Percentiles rank a stretch among this genome's conserved stretches.
Conservation (phyloP, 257 asterid genomes). For the Solanum pimpinellifolium region DNA sequence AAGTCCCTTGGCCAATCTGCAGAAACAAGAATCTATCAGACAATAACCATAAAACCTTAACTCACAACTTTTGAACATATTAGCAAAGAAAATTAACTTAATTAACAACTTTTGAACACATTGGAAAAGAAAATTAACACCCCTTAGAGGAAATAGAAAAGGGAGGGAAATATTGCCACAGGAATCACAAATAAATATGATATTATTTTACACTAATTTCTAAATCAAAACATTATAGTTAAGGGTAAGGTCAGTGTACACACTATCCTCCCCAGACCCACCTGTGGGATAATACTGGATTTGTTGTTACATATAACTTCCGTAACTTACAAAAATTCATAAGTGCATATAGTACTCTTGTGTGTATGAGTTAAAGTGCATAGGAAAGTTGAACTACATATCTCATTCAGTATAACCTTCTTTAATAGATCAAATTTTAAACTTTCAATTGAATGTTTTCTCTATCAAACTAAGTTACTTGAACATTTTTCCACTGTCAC, state of each 20-base stretch:
- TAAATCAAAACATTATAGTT: not conserved
- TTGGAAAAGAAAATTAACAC: not conserved
- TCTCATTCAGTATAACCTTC: not conserved
- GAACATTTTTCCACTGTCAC: not conserved
- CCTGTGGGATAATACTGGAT: not conserved
- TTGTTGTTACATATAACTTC: not conserved
- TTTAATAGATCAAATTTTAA: not conserved
- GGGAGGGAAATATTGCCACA: not conserved
- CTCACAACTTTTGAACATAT: not conserved
- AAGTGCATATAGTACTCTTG: not conserved
- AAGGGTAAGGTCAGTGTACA: not conserved
- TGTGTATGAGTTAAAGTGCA: not conserved
- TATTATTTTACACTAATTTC: not conserved
- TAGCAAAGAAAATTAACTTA: not conserved
- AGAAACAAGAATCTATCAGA: slow-evolving; percentile 33
- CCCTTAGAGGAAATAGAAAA: not conserved
- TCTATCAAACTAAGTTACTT: not conserved
- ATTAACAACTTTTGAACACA: not conserved
- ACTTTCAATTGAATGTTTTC: not conserved
- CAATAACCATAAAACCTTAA: slow-evolving; percentile 22
- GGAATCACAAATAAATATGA: not conserved
- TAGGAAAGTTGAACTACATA: not conserved
- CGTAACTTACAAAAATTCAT: not conserved
- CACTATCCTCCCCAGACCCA: not conserved
- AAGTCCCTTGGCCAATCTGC: slow-evolving; percentile 99